Evolutionary conservation across 179 eudicot genomes (phyloP).

Genomic region (Spergularia azorica): DNA sequence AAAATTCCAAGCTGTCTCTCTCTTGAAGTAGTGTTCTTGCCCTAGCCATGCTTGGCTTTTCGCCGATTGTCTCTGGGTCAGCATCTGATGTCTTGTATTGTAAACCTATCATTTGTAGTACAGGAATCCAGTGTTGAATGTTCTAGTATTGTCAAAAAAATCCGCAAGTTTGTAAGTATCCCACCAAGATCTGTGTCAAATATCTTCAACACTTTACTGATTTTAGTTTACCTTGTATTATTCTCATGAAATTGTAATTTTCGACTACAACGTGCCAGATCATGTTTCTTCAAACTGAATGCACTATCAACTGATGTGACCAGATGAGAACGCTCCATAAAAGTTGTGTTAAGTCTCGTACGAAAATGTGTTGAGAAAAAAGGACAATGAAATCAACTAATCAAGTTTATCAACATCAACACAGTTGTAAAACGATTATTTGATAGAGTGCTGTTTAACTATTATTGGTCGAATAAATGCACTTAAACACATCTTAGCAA

Average conservation of each 20-base stretch:
- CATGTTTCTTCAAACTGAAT: no score
- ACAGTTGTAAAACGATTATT: no score
- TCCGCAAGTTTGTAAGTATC: conserved; percentile 17
- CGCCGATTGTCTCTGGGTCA: conserved; percentile 9
- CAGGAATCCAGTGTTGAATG: conserved; percentile 2
- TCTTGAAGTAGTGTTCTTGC: not conserved
- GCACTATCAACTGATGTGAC: no score
- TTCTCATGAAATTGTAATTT: not conserved
- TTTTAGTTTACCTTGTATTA: not conserved
- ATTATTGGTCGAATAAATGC: no score
- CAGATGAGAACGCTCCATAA: no score
- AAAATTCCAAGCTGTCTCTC: not conserved
- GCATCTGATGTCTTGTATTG: conserved; percentile 5
- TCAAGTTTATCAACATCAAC: no score
- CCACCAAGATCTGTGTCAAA: conserved; percentile 7
- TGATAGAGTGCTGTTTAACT: no score
- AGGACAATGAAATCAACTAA: no score
- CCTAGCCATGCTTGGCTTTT: not conserved
- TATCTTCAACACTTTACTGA: not conserved
- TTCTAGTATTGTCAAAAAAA: not conserved
- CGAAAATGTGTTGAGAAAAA: no score
- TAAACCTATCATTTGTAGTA: conserved; percentile 19
- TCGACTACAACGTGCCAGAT: no score
- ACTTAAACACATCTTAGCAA: no score
- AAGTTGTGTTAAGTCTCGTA: no score